Base-by-base conservation (phyloP, 2,329 filamentous ascomycete genomes). In the Talaromyces sp. region DNA sequence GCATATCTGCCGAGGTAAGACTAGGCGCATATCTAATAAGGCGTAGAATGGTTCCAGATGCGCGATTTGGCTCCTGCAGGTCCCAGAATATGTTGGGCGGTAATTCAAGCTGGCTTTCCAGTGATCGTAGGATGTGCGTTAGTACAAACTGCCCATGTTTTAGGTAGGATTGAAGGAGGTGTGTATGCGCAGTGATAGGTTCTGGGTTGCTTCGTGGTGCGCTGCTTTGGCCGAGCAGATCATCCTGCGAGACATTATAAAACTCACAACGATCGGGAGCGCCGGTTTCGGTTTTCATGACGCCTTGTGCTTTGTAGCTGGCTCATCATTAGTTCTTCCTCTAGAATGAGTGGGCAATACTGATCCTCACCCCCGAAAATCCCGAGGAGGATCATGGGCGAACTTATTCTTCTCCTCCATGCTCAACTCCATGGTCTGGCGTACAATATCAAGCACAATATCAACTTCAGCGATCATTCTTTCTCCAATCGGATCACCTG, bases 331-430 rank as follows among this genome's bases (percentile, higher is more conserved):
- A 47, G 43, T 47, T 19, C 3, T 24, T 2, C 3, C 10, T 47
- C 19, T 14, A 47, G 19, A 47, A 47, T 24, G 19, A 4, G 9
- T 24, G 13, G 1, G 19, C 10, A 14, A 13, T 47, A 14, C 14
- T 11, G 9, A 10, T 22, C 60, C 24, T 61, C 19, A 22, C 62
- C 58, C 31, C 54, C 67, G n/a, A 65, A 62, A 13, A 33, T 47
- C 24, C 47, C 65, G 9, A 57, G 62, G 16, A 62, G 63, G 4
- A 27, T 63, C 16, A 60, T 63, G 16, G 67, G 72, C 66, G 66
- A 83, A 83, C 22, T 85, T 71, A 0, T 68, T 63, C 35, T 81
- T 75, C 0, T 79, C 78, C 66, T 79, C 73, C 4, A 69, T 56
- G 0, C 83, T 70, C 5, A 84, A 65, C 2, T 63, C 61, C 50